Evolutionary conservation across 306 rosid genomes (phyloP), one percentile per base, ranked within the genome.

Genomic region (Fragaria vesca): DNA sequence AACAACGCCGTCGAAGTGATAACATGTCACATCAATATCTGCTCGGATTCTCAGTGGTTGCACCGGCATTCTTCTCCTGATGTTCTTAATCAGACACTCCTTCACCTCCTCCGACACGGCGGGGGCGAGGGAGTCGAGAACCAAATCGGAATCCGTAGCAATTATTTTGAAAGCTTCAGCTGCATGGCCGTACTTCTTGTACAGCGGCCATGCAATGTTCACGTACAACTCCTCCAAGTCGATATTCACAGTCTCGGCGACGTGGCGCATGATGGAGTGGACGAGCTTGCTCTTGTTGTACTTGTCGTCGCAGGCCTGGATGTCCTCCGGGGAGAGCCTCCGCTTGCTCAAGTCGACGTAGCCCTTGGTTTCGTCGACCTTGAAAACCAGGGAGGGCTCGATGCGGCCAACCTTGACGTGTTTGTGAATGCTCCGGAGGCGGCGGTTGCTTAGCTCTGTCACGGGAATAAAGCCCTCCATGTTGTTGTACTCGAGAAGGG

Each of bases 361-460:
- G 1, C 98, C 97, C 81, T 92, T 94, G 51, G 89, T 93, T 85
- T 91, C 91, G 65, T 94, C 97, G 6, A 92, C 98, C 82, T 94
- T 87, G 30, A 92, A 94, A n/a, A 94, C 97, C 98, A 94, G 91
- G 9, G 92, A 97, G n/a, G 97, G 97, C 78, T 94, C 98, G 77
- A 86, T 92, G 50, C 98, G 92, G 5, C 97, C 98, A 0, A 94
- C 97, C 75, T 86, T 94, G 89, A 94, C 86, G 40, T 90, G 84
- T 24, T 93, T 89, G 81, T 94, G 90, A 0, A 94, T 93, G 24
- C 97, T 91, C 0, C 97, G 95, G 86, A 94, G 89, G 24, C 98
- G 93, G n/a, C 98, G 97, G 60, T 93, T 96, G 1, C 97, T 92
- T 67, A 94, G 98, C 86, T 94, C 98, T 0, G 97, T 89, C 87